These are phyloP conservation scores for Cicer chorassanicum DNA, from an alignment of 306 rosid species.

Conservation along the genomic window DNA sequence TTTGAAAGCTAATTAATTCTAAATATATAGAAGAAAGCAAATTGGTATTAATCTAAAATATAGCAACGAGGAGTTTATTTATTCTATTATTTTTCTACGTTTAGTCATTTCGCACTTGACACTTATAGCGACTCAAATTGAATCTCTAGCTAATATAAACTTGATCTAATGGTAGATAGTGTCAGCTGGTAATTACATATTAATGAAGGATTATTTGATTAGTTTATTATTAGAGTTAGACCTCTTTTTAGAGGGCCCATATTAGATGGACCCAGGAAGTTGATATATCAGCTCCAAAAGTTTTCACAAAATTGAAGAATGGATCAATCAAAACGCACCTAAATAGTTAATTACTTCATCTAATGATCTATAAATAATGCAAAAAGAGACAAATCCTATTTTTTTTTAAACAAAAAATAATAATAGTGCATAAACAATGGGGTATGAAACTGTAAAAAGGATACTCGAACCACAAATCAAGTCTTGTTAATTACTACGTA, in stretches of 20 bases:
- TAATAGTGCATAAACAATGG: no score
- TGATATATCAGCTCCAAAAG: slow-evolving; percentile 9
- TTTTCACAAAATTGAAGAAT: neutral
- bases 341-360: slow-evolving; percentile 1
- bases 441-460: no score
- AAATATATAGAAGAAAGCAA: neutral
- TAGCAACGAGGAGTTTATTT: neutral
- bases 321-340: neutral
- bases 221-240: no score
- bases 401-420: neutral
- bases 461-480: neutral
- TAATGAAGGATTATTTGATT: no score
- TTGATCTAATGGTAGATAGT: no score
- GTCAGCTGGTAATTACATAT: no score
- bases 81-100: slow-evolving; percentile 19
- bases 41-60: neutral
- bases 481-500: neutral
- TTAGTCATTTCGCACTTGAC: slow-evolving; percentile 46
- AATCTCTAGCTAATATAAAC: no score
- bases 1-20: neutral
- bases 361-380: neutral
- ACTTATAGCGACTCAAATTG: neutral
- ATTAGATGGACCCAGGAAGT: neutral
- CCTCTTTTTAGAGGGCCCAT: no score
- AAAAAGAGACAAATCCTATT: neutral